Evolutionary conservation across 2,329 filamentous ascomycete genomes (phyloP).

Genomic region (Purpureocillium takamizusanense): DNA sequence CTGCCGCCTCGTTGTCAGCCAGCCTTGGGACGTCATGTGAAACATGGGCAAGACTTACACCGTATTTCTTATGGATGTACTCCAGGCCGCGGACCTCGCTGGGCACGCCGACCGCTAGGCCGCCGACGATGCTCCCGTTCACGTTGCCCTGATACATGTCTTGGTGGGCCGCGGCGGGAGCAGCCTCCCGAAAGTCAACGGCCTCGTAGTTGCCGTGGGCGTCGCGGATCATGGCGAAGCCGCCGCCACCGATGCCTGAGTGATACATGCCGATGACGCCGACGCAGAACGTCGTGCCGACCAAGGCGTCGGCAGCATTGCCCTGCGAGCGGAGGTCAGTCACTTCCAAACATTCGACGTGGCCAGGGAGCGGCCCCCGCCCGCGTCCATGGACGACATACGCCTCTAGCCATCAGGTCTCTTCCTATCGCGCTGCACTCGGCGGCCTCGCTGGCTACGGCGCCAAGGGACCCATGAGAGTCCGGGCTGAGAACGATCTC

Average conservation of each 20-base stretch:
- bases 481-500: constrained; percentile 13
- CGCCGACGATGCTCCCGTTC: constrained; percentile 58
- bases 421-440: constrained; percentile 63
- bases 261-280: constrained; percentile 72
- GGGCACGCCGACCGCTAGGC: constrained; percentile 63
- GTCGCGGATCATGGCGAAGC: constrained; percentile 75
- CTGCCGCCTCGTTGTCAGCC: constrained; percentile 17
- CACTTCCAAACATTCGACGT: no score
- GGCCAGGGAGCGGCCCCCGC: no score
- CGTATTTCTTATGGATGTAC: constrained; percentile 66
- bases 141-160: constrained; percentile 77
- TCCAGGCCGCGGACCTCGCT: constrained; percentile 72
- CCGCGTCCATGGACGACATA: no score
- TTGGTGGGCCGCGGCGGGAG: constrained; percentile 69
- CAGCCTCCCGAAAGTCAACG: constrained; percentile 84
- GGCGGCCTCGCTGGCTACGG: constrained; percentile 60
- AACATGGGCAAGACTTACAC: no score
- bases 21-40: no score
- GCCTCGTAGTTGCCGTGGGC: constrained; percentile 70
- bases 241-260: constrained; percentile 78
- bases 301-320: constrained; percentile 68
- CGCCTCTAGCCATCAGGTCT: constrained; percentile 46
- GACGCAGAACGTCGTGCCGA: constrained; percentile 66
- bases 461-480: constrained; percentile 34
- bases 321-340: constrained; percentile 32